A percentile compares a stretch with the other conserved stretches of the same genome.
Conservation (phyloP, 129 eudicot species). For the Logfia minima region DNA sequence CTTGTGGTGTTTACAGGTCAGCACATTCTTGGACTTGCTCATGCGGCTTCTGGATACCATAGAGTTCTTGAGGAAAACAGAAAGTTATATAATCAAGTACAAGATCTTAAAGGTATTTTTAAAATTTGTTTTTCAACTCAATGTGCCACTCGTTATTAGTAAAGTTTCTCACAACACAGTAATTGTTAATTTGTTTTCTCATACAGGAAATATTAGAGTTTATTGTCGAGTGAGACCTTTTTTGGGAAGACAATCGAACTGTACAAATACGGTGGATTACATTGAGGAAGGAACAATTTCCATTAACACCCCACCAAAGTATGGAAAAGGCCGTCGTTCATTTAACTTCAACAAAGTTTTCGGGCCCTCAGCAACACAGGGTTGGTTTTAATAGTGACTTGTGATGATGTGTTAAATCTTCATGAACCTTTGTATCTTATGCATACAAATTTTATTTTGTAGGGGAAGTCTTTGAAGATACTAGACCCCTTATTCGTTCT, state of each 20-base stretch:
- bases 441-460: slow-evolving; percentile 12
- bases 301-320: slow-evolving; percentile 66
- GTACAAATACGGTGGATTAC: slow-evolving; percentile 60
- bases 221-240: slow-evolving; percentile 96
- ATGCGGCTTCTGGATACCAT: slow-evolving; percentile 96
- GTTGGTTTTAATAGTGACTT: slow-evolving; percentile 37
- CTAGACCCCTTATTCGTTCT: slow-evolving; percentile 81
- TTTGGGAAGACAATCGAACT: slow-evolving; percentile 53
- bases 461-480: slow-evolving; percentile 92
- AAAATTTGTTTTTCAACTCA: not conserved
- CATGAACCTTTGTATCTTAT: slow-evolving; percentile 3
- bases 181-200: not conserved
- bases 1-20: slow-evolving; percentile 42
- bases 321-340: slow-evolving; percentile 78
- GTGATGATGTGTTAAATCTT: not conserved
- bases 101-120: slow-evolving; percentile 80
- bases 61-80: slow-evolving; percentile 90
- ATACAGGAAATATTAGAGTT: slow-evolving; percentile 85
- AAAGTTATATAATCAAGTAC: slow-evolving; percentile 91
- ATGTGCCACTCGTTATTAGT: too few species aligned
- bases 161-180: not conserved
- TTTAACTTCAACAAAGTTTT: slow-evolving; percentile 91
- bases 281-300: slow-evolving; percentile 83
- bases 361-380: slow-evolving; percentile 88
- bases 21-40: slow-evolving; percentile 77